phyloP scores from a whole-genome alignment of 2,329 filamentous ascomycete genomes.

The Cucurbitaria berberidis region DNA sequence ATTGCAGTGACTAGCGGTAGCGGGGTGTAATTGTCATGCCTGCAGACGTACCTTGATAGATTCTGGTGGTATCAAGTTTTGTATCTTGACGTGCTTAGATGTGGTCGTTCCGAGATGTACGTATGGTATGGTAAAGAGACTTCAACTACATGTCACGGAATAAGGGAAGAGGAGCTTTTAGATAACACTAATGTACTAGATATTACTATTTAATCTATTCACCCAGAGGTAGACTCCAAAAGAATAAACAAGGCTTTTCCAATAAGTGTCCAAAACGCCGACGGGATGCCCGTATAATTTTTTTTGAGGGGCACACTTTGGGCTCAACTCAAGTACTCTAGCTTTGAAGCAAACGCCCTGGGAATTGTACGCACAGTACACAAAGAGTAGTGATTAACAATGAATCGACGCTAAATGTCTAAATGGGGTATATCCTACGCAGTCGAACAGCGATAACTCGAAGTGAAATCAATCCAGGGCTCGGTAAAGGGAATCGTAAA shows the following conservation, averaged over 20 bases:
- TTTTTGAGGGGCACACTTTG: conserved; percentile 18
- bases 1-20: background rate
- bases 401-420: conserved; percentile 6
- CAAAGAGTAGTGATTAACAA: conserved; percentile 9
- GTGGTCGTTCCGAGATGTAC: background rate
- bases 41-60: background rate
- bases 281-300: conserved; percentile 4
- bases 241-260: conserved; percentile 5
- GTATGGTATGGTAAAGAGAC: background rate
- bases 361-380: background rate
- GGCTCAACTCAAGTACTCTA: conserved; percentile 20
- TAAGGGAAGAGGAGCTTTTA: too few species aligned
- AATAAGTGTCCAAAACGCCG: background rate
- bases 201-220: conserved; percentile 9
- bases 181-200: conserved; percentile 5
- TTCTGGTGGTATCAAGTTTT: background rate
- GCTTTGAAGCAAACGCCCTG: conserved; percentile 8
- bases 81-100: background rate
- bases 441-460: conserved; percentile 22
- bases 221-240: conserved; percentile 1
- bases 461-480: conserved; percentile 20
- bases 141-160: background rate
- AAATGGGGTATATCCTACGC: conserved; percentile 38
- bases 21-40: background rate
- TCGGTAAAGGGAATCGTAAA: conserved; percentile 31